Conservation (phyloP, 202 grass and related monocot species). For the Digitaria exilis region DNA sequence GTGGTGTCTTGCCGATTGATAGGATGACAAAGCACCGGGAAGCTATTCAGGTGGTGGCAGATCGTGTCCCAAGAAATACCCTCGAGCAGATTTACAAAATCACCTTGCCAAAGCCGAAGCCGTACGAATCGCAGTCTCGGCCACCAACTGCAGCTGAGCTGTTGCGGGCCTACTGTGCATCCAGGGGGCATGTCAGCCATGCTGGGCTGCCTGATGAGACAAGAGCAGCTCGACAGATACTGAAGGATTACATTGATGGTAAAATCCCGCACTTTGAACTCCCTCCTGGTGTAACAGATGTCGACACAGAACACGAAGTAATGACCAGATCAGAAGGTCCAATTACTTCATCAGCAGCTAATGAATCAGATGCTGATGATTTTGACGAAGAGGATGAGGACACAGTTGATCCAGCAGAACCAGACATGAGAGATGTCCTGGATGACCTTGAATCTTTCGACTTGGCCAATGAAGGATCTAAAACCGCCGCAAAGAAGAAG, state of each 20-base stretch:
- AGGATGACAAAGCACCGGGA: constrained; percentile 82
- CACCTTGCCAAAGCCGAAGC: constrained; percentile 68
- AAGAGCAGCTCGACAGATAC: constrained; percentile 69
- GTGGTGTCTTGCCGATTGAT: constrained; percentile 87
- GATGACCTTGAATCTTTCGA: constrained; percentile 78
- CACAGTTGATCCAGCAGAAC: constrained; percentile 16
- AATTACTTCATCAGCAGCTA: constrained; percentile 14
- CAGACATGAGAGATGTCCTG: constrained; percentile 52
- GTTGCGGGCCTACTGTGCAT: constrained; percentile 72
- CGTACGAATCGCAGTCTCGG: constrained; percentile 66
- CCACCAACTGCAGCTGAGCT: constrained; percentile 70
- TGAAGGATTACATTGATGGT: constrained; percentile 94
- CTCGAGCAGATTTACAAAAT: constrained; percentile 79
- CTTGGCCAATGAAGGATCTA: constrained; percentile 35
- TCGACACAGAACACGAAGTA: constrained; percentile 26
- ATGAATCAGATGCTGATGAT: constrained; percentile 29
- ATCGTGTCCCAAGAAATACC: constrained; percentile 62
- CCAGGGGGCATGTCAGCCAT: constrained; percentile 79
- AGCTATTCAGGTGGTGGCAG: constrained; percentile 77
- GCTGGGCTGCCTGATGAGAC: constrained; percentile 86
- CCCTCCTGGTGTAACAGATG: constrained; percentile 50
- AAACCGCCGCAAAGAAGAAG: constrained; percentile 50
- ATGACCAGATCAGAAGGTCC: neutral
- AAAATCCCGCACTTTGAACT: constrained; percentile 93
- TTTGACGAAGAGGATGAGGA: constrained; percentile 22